phyloP scores from a whole-genome alignment of 176 grass and related monocot genomes.

The Hordeum marinum region DNA sequence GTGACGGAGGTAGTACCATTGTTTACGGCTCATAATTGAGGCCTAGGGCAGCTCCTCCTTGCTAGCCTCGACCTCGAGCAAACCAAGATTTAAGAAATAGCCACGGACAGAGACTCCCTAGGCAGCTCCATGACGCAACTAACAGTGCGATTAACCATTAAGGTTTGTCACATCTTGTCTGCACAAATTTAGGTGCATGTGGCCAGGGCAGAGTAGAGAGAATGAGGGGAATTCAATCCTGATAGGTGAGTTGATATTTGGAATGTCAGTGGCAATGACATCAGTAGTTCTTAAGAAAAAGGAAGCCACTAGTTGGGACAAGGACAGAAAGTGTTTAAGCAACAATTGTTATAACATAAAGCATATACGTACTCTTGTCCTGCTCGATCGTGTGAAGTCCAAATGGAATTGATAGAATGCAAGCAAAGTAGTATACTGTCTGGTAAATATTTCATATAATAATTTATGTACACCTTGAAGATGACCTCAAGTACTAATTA shows the following conservation, averaged over 20 bases:
- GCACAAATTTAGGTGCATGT: neutral
- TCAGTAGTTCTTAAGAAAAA: neutral
- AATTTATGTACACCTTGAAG: neutral
- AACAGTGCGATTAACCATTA: conserved; percentile 3
- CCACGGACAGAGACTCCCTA: conserved; percentile 11
- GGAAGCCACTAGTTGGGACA: neutral
- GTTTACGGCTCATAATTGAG: conserved; percentile 35
- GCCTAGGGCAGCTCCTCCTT: conserved; percentile 7
- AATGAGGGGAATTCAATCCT: neutral
- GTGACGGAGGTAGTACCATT: too few relatives aligned
- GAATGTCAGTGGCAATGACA: neutral
- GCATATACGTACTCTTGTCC: too few relatives aligned
- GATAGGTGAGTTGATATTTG: conserved; percentile 10
- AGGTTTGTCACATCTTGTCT: neutral
- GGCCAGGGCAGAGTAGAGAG: neutral
- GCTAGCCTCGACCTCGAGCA: neutral
- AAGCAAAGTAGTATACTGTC: neutral
- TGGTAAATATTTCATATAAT: neutral
- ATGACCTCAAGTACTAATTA: neutral
- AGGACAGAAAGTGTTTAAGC: neutral
- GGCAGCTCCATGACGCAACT: neutral
- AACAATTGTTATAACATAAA: neutral
- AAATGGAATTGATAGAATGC: neutral
- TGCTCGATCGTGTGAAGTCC: neutral
- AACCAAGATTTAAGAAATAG: neutral